Base-by-base conservation (phyloP, 495 filamentous ascomycete species). In the Penicillium ucsense region DNA sequence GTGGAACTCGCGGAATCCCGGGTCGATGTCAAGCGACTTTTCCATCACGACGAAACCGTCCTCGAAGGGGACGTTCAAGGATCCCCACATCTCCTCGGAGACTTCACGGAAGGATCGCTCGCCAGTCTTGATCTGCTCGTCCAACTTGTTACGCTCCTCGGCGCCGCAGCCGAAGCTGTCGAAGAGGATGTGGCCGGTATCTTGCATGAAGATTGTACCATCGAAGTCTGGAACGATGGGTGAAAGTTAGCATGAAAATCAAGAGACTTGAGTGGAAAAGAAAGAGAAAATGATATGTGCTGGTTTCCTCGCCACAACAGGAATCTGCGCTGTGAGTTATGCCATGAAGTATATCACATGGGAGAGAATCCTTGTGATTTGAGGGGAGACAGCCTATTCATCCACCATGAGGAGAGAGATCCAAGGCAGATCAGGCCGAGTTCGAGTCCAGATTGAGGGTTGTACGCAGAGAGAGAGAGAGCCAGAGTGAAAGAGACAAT, bases 121-220 rank as follows among this genome's bases (percentile, higher is more conserved):
- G 47, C 84, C 84, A 7, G 68, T 72, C 46, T 83, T 77, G 60
- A 88, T 84, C 51, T 86, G 78, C 40, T 76, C 68, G 47, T 86
- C 84, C 28, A 86, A 76, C 37, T 75, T 61, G 42, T 77, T 56
- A 29, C 82, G 72, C 35, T 71, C 73, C 31, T 70, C 58, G 4
- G 64, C 61, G 46, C 83, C 82, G 64, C 82, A 86, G 48, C 84
- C 84, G 49, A 81, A 73, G 53, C 65, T 65, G 56, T 86, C 82
- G 64, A 86, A 82, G 36, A 88, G 75, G 58, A 86, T 77, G 61
- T 86, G 84, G 39, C 84, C 84, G 9, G 82, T 86, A 49, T 86
- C 84, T 75, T 88, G 82, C 74, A 86, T 82, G 70, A 83, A 85
- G 55, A 88, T 88, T 34, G 84, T 86, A 51, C 84, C 84, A 57